Evolutionary conservation across 148 eudicot species (phyloP), one percentile per base, ranked within the genome.

Genomic region (Vaccinium darrowii): DNA sequence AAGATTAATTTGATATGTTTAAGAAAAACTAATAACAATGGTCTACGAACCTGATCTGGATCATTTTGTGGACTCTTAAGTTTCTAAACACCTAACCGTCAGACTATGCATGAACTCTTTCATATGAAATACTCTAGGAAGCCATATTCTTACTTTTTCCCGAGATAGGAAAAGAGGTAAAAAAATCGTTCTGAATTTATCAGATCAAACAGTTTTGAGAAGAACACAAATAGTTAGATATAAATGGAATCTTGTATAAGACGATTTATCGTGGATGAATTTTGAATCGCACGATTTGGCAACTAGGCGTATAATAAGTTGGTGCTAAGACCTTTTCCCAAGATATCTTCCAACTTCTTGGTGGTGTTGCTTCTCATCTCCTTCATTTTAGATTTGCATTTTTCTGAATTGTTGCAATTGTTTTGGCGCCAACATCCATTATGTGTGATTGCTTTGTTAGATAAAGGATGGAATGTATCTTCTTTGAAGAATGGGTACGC

Each of bases 341-440:
- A 67, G 73, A 11, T 25, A 67, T 67, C 73, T 69, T 27, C 74
- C 74, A 69, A 12, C 25, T 69, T 69, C 43, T 69, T 69, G 74
- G 74, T 13, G 43, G 13, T 69, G 74, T 63, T n/a, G 27, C 39
- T 25, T 39, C 27, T 56, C 50, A 11, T 15, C 54, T 5, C 36
- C 50, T 62, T 77, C 63, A 57, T 51, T n/a, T 15, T 69, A 13
- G 57, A 33, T 73, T 51, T 74, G 53, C 72, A 67, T 57, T 83
- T 58, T 54, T 52, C 33, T 11, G 30, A 43, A 16, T 39, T 23
- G 11, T 75, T 85, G 30, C 14, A 49, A 72, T 9, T 3, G 8
- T 80, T 80, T 56, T 27, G 53, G 49, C 80, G 47, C 54, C 27
- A 11, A 7, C 30, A 36, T 54, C n/a, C 8, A 57, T 85, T 4